Evolutionary conservation across 2,329 filamentous ascomycete genomes (phyloP), one percentile per base, ranked within the genome.

Genomic region (Diaporthe ampelina): DNA sequence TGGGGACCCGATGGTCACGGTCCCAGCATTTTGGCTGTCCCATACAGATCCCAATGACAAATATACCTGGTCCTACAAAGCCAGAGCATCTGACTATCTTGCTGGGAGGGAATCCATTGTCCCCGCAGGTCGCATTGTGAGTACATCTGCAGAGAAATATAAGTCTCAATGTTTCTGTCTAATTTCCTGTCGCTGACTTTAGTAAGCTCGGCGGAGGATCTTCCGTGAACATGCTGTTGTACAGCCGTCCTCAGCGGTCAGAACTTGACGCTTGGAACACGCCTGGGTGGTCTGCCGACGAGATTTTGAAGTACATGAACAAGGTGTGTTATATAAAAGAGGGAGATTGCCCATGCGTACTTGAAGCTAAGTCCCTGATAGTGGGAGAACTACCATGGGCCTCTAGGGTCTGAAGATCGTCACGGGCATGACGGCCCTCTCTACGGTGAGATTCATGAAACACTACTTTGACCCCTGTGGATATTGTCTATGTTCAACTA

Each of bases 161-260:
- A n/a, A n/a, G n/a, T n/a, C n/a, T n/a, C n/a, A n/a, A n/a, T n/a
- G n/a, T n/a, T n/a, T n/a, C n/a, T n/a, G n/a, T n/a, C n/a, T n/a
- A n/a, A n/a, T n/a, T n/a, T n/a, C n/a, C n/a, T n/a, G n/a, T n/a
- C n/a, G n/a, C n/a, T n/a, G n/a, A n/a, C n/a, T n/a, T n/a, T n/a
- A n/a, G n/a, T n/a, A n/a, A 57, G 0, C 83, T 91, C 0, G 90
- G 90, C 26, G 90, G 90, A 19, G 89, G 89, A 3, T 85, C 83
- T 9, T 85, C 85, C 1, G 84, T 88, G 21, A 88, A 88, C 74
- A 83, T 86, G 76, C 82, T 85, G 79, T 83, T 87, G 77, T 79
- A 82, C 54, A 79, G 74, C n/a, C 77, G 83, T 17, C 79, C 80
- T 3, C 81, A 83, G 68, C 72, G 78, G 56, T 77, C 77, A 24